Evolutionary conservation across 495 filamentous ascomycete species (phyloP).

Genomic region (Lasiosphaeriaceae sp.): DNA sequence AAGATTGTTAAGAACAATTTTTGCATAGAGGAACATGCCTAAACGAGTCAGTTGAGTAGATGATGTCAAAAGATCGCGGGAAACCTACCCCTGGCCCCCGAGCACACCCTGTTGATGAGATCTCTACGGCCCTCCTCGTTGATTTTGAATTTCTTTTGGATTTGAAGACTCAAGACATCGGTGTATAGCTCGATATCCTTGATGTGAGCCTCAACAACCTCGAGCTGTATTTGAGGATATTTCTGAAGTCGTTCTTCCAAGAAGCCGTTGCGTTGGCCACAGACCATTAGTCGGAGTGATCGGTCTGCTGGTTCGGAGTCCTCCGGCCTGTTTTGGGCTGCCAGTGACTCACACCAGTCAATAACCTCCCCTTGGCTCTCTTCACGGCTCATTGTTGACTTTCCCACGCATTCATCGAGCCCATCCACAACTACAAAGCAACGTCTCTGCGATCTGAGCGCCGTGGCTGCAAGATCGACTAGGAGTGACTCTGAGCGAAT

Average conservation of each 20-base stretch:
- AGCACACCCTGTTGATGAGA: not conserved
- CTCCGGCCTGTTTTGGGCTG: not conserved
- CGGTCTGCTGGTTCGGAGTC: not conserved
- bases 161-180: not conserved
- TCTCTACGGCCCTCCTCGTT: not conserved
- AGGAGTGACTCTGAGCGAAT: not conserved
- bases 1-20: constrained; percentile 1
- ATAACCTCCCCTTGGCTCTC: not conserved
- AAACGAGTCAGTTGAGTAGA: not conserved
- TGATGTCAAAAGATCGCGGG: not conserved
- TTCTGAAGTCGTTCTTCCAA: not conserved
- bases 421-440: not conserved
- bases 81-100: not conserved
- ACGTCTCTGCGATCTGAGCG: not conserved
- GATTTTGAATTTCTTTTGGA: not conserved
- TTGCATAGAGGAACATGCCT: constrained; percentile 9
- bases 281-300: not conserved
- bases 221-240: not conserved
- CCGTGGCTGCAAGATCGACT: not conserved
- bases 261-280: not conserved
- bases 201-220: not conserved
- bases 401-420: not conserved
- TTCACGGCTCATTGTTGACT: not conserved
- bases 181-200: not conserved
- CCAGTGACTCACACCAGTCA: not conserved